Conservation (phyloP, 371 early-diverging fungal species). For the Fennellomyces sp. region DNA sequence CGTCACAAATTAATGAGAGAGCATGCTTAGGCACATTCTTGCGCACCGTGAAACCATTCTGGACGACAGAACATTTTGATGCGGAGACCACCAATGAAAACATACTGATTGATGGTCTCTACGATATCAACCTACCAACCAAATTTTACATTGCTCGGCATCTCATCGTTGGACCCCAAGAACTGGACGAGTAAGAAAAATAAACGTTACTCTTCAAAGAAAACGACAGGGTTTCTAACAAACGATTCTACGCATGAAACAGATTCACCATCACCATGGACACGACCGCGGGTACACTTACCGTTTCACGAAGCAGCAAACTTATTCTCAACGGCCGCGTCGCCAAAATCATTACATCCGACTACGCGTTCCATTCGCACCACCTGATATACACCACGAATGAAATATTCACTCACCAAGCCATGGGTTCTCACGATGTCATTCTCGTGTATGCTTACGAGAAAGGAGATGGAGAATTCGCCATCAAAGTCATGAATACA, state of each 20-base stretch:
- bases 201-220: no score
- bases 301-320: slow-evolving; percentile 3
- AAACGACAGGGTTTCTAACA: no score
- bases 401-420: slow-evolving; percentile 21
- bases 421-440: slow-evolving; percentile 14
- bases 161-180: no score
- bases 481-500: slow-evolving; percentile 5
- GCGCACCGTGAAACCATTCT: slow-evolving; percentile 19
- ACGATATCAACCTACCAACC: slow-evolving; percentile 5
- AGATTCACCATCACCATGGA: no score
- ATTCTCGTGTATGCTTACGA: slow-evolving; percentile 19
- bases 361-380: slow-evolving; percentile 21
- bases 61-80: slow-evolving; percentile 10
- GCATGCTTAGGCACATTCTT: slow-evolving; percentile 18
- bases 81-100: slow-evolving; percentile 3
- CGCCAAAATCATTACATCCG: slow-evolving; percentile 19
- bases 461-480: slow-evolving; percentile 20
- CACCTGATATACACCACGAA: slow-evolving; percentile 23
- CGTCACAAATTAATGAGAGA: no score
- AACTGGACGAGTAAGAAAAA: no score
- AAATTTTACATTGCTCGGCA: slow-evolving; percentile 23
- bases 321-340: slow-evolving; percentile 22
- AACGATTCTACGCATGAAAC: no score
- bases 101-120: slow-evolving; percentile 12
- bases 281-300: no score